Evolutionary conservation across 768 basidiomycete genomes (phyloP), one percentile per base, ranked within the genome.

Genomic region (Tubosaeta sp.): DNA sequence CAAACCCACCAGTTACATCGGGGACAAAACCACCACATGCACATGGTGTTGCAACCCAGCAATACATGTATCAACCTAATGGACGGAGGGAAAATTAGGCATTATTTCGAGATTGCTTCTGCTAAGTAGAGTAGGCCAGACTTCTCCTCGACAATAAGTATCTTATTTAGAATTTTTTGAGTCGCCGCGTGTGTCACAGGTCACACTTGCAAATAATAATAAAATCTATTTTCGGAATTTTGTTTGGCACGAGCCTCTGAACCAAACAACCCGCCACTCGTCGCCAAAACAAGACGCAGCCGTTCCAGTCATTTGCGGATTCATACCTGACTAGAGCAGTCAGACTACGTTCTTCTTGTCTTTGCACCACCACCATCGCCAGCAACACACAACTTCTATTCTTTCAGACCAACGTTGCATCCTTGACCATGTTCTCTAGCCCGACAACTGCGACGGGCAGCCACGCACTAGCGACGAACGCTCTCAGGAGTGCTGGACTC

Each of bases 401-500:
- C 19, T 25, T 46, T 34, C 25, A 10, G 4, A 21, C 48, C 30
- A 43, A 22, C 9, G 21, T 31, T 34, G 10, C 29, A 52, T 32
- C 42, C 19, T 19, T 27, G 44, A 30, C 32, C 41, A 83, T 85
- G 76, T 81, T 80, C 65, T 84, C 84, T 39, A 81, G 76, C 53
- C 73, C 83, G 38, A 75, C 85, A 9, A 76, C 82, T 8, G 74
- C 79, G 6, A 71, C 83, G 14, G 79, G 83, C 57, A 72, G 78
- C 46, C 79, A 83, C 57, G 64, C 77, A 25, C 69, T 90, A 18
- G 86, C 81, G 19, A 57, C 76, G 51, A 84, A 70, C 51, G 83
- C 86, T 27, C 72, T 90, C 22, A 82, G 83, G 52, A 80, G 70
- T 32, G 87, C 85, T 3, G 88, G 87, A 36, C 81, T 90, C 63